Evolutionary conservation across 2,329 filamentous ascomycete genomes (phyloP), one percentile per base, ranked within the genome.

Genomic region (Pseudonectria buxi): DNA sequence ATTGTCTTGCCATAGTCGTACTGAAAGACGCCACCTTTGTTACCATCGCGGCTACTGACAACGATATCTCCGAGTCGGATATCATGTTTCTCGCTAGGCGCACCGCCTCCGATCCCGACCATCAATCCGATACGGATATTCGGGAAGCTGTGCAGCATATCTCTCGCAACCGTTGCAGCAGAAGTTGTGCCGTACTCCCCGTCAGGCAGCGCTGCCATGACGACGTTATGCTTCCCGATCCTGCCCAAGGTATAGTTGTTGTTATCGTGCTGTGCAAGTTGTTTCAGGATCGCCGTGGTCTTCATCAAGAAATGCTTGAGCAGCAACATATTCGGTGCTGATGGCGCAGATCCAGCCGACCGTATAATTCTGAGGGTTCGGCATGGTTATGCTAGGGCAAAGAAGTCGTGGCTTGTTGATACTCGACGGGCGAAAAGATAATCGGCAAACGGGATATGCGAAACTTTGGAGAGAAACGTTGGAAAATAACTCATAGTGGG

Each of bases 331-430:
- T 34, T 70, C 65, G 0, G 44, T 51, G 0, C 4, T n/a, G 2
- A 68, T 38, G 9, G 65, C 64, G 33, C 60, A 68, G 6, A 71
- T 65, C 64, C 64, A 68, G 10, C 63, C 65, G 7, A 69, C 55
- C 1, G 52, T 63, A 33, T 68, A 69, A 10, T 37, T 14, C 0
- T 32, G 11, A 16, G 18, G 18, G 18, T 22, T 22, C 9, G 18
- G 9, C 18, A 22, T 22, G 18, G 9, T 22, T 9, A 22, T 22
- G 18, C 18, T 22, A 9, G 9, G 18, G 9, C 9, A 9, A 22
- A 9, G 18, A 22, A 22, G 18, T 22, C 18, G 18, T 22, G 18
- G n/a, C n/a, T n/a, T n/a, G n/a, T n/a, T n/a, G n/a, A n/a, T n/a
- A n/a, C n/a, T n/a, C n/a, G n/a, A n/a, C n/a, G n/a, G n/a, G n/a